Conservation (phyloP, 2,329 filamentous ascomycete genomes). For the Pseudogymnoascus sp. region DNA sequence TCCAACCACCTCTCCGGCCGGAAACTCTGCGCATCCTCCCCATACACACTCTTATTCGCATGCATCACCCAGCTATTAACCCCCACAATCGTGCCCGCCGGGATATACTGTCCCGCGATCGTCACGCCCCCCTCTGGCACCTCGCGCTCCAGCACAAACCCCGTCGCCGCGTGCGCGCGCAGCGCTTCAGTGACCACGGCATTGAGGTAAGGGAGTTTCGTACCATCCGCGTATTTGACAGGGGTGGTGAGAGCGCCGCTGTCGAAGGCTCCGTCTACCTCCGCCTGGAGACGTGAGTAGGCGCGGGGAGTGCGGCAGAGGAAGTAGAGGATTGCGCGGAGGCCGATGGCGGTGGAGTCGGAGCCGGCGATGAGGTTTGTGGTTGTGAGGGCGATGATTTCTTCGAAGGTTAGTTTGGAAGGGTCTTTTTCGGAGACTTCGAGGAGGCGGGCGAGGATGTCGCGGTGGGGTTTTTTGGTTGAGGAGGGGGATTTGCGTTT, state of each 20-base stretch:
- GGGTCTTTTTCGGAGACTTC: constrained; percentile 11
- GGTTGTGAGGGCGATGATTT: not conserved
- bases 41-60: constrained; percentile 28
- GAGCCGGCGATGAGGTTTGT: constrained; percentile 23
- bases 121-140: constrained; percentile 27
- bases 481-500: not conserved
- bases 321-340: constrained; percentile 37
- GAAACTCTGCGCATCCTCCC: constrained; percentile 32
- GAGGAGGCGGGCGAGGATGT: constrained; percentile 18
- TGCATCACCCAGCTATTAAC: constrained; percentile 34
- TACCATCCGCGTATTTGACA: constrained; percentile 21
- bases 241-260: constrained; percentile 23
- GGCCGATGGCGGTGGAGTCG: constrained; percentile 40
- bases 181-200: constrained; percentile 42
- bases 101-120: constrained; percentile 26
- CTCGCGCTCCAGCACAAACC: constrained; percentile 37
- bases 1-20: constrained; percentile 37
- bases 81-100: constrained; percentile 27
- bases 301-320: constrained; percentile 29
- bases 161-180: constrained; percentile 38
- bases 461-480: not conserved
- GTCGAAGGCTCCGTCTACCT: constrained; percentile 25
- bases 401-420: not conserved
- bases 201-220: constrained; percentile 38
- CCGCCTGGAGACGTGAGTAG: constrained; percentile 20